Conservation (phyloP, 1,284 basidiomycete genomes). For the Sanghuangporus baumii region DNA sequence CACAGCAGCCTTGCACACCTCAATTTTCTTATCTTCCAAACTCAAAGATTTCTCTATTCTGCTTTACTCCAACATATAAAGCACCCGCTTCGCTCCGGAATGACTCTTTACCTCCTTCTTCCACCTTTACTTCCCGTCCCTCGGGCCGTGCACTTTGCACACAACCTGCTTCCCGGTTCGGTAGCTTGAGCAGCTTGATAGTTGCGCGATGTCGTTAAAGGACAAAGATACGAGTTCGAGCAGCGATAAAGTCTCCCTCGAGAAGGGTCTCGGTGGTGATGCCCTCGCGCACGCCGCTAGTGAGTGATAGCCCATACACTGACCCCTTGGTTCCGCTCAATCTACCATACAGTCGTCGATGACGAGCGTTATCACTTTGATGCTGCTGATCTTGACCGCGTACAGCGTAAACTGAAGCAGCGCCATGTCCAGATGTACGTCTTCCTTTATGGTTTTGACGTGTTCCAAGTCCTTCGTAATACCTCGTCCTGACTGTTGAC, state of each 20-base stretch:
- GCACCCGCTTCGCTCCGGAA: neutral
- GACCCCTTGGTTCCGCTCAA: neutral
- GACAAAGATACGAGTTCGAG: slow-evolving; percentile 20
- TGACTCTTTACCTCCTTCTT: neutral
- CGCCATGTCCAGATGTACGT: slow-evolving; percentile 68
- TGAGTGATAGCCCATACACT: slow-evolving; percentile 1
- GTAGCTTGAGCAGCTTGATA: neutral
- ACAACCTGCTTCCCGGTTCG: neutral
- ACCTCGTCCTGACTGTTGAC: slow-evolving; percentile 4
- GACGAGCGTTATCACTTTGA: slow-evolving; percentile 34
- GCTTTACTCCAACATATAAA: slow-evolving; percentile 1
- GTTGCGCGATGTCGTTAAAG: slow-evolving; percentile 17
- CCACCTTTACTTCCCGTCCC: neutral
- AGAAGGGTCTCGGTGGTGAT: slow-evolving; percentile 29
- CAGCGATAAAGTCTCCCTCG: slow-evolving; percentile 22
- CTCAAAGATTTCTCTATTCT: neutral
- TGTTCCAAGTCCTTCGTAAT: neutral
- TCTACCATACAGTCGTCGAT: slow-evolving; percentile 13
- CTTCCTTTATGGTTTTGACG: neutral
- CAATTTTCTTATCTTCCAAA: neutral
- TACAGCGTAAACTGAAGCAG: slow-evolving; percentile 60
- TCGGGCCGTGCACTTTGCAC: neutral
- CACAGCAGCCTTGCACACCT: neutral
- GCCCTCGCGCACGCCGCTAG: slow-evolving; percentile 25
- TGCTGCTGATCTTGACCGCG: slow-evolving; percentile 52